These are phyloP conservation scores for Geotrichum reessii DNA, from an alignment of 1,139 yeast species.

Conservation along the genomic window DNA sequence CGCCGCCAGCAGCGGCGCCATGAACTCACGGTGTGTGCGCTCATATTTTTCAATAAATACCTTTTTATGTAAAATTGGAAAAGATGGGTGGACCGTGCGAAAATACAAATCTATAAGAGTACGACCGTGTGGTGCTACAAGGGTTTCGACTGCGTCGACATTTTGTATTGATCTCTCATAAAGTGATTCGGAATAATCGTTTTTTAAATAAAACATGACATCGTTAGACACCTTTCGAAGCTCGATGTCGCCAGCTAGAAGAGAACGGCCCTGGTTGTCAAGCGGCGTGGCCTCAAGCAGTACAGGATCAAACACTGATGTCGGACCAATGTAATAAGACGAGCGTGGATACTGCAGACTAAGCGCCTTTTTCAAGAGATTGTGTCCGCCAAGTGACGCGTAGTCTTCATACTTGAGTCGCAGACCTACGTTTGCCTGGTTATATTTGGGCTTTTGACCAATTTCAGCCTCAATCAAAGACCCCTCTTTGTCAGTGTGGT, in stretches of 20 bases:
- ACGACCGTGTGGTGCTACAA: slow-evolving; percentile 42
- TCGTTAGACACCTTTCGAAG: slow-evolving; percentile 36
- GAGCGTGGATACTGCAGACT: slow-evolving; percentile 39
- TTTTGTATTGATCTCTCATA: slow-evolving; percentile 28
- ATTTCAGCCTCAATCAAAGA: slow-evolving; percentile 2
- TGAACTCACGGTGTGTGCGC: slow-evolving; percentile 43
- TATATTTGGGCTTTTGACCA: neutral
- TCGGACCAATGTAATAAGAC: slow-evolving; percentile 37
- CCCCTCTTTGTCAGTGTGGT: neutral
- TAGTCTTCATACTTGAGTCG: slow-evolving; percentile 35
- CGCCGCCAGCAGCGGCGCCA: slow-evolving; percentile 43
- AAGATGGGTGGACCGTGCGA: slow-evolving; percentile 40
- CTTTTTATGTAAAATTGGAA: slow-evolving; percentile 41
- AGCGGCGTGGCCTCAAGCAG: slow-evolving; percentile 32
- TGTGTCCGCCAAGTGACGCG: slow-evolving; percentile 35
- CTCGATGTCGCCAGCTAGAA: slow-evolving; percentile 32
- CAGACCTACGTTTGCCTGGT: slow-evolving; percentile 8
- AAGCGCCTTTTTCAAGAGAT: slow-evolving; percentile 37
- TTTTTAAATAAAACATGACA: slow-evolving; percentile 34
- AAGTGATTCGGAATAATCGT: slow-evolving; percentile 30
- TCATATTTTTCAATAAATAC: slow-evolving; percentile 44
- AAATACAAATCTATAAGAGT: slow-evolving; percentile 40
- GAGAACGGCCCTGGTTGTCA: slow-evolving; percentile 35
- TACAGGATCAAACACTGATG: slow-evolving; percentile 35
- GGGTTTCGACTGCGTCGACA: slow-evolving; percentile 38